These are phyloP conservation scores for Geranium rotundifolium DNA, from an alignment of 345 rosid genomes.

Conservation along the genomic window DNA sequence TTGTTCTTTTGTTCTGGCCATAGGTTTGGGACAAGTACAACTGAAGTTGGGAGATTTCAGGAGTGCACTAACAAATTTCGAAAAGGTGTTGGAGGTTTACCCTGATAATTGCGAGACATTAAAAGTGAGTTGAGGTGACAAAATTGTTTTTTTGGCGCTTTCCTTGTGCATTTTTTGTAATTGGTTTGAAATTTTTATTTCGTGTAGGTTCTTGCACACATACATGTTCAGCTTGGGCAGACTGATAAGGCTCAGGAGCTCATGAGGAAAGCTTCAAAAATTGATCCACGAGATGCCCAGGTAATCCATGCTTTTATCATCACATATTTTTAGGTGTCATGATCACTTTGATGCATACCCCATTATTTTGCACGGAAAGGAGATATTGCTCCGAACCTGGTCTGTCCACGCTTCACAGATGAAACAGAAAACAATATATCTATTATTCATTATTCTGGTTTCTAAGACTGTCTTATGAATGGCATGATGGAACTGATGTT, in stretches of 20 bases:
- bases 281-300: slow-evolving; percentile 95
- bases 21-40: slow-evolving; percentile 97
- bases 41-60: slow-evolving; percentile 75
- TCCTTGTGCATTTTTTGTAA: background rate
- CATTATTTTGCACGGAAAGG: too few species aligned
- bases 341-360: slow-evolving; percentile 6
- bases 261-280: slow-evolving; percentile 80
- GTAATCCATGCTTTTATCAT: slow-evolving; percentile 18
- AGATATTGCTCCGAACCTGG: too few species aligned
- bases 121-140: slow-evolving; percentile 40
- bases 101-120: slow-evolving; percentile 91
- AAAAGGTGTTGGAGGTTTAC: slow-evolving; percentile 92
- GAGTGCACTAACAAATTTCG: slow-evolving; percentile 75
- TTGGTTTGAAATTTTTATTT: slow-evolving; percentile 4
- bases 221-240: slow-evolving; percentile 77
- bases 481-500: background rate
- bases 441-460: too few species aligned
- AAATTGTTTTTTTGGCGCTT: slow-evolving; percentile 2
- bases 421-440: too few species aligned
- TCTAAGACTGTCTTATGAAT: too few species aligned
- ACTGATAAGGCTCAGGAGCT: slow-evolving; percentile 76
- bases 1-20: background rate
- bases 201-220: slow-evolving; percentile 69
- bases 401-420: too few species aligned
- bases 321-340: background rate